Conservation (phyloP, 1,284 basidiomycete genomes). For the Ustilago hordei region DNA sequence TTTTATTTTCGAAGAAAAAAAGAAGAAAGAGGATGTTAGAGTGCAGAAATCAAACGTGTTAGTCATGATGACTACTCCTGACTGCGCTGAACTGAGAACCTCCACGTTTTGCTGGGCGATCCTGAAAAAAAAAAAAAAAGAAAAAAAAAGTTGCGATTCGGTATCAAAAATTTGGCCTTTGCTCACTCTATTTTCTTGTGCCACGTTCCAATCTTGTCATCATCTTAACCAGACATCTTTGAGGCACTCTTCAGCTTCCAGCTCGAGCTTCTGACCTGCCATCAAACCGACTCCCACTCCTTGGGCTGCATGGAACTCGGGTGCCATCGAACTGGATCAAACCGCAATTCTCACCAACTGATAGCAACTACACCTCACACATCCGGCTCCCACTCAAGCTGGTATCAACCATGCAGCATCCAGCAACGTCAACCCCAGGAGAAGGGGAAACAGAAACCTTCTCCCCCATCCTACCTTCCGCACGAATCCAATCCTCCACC, state of each 20-base stretch:
- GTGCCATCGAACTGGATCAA: not conserved
- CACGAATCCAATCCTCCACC: constrained; percentile 11
- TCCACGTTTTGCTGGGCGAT: not conserved
- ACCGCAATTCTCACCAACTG: not conserved
- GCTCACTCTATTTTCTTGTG: no score
- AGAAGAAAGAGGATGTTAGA: not conserved
- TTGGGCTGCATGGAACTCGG: no score
- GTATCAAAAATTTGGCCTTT: not conserved
- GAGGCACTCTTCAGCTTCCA: no score
- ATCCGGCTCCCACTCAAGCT: not conserved
- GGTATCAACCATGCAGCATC: constrained; percentile 41
- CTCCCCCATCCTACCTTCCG: constrained; percentile 42
- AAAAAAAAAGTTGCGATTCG: constrained; percentile 3
- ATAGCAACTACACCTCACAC: not conserved
- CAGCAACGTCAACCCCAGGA: constrained; percentile 44
- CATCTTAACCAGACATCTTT: not conserved
- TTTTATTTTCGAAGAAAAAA: no score
- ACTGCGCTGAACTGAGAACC: not conserved
- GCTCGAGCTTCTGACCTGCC: no score
- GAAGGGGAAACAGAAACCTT: constrained; percentile 55
- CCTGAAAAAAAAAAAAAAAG: not conserved
- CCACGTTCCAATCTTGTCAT: not conserved
- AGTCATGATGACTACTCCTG: not conserved
- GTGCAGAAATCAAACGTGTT: not conserved
- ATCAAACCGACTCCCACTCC: no score